Conservation (phyloP, 768 basidiomycete species). For the Mycena capillaripes region DNA sequence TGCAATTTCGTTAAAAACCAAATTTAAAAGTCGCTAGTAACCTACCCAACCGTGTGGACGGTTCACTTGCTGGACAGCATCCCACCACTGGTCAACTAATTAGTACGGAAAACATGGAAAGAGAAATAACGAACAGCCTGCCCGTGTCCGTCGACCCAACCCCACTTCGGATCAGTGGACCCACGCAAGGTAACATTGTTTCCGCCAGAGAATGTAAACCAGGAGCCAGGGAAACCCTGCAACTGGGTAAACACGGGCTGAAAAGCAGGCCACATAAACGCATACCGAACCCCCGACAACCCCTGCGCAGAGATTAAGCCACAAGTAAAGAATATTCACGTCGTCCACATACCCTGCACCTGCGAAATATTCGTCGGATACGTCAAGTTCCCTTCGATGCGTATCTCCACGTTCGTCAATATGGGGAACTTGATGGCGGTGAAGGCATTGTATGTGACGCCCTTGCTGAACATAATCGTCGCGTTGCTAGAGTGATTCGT, state of each 20-base stretch:
- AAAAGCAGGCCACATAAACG: conserved; percentile 28
- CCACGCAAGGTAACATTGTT: conserved; percentile 72
- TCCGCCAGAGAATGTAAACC: conserved; percentile 70
- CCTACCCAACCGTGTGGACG: conserved; percentile 63
- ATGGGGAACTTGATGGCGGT: conserved; percentile 70
- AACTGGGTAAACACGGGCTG: neutral
- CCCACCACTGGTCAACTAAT: conserved; percentile 65
- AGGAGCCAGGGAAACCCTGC: conserved; percentile 60
- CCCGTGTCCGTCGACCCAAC: conserved; percentile 76
- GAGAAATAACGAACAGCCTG: conserved; percentile 55
- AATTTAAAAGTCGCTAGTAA: too few species aligned
- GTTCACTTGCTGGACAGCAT: conserved; percentile 63
- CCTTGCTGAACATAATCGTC: conserved; percentile 70
- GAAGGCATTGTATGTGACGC: conserved; percentile 72
- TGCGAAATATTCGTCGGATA: conserved; percentile 66
- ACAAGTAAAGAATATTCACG: neutral
- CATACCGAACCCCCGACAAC: conserved; percentile 60
- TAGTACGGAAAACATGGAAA: neutral
- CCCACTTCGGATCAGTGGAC: conserved; percentile 67
- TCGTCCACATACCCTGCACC: conserved; percentile 58
- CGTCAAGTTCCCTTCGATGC: conserved; percentile 69
- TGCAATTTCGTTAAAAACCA: too few species aligned
- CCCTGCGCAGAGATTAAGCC: conserved; percentile 41
- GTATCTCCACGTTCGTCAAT: conserved; percentile 69
- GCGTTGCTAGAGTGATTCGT: conserved; percentile 56